Percentiles rank a stretch among this genome's conserved stretches.
These are phyloP conservation scores for Vitellaria paradoxa DNA, from an alignment of 179 eudicot genomes.

Conservation along the genomic window DNA sequence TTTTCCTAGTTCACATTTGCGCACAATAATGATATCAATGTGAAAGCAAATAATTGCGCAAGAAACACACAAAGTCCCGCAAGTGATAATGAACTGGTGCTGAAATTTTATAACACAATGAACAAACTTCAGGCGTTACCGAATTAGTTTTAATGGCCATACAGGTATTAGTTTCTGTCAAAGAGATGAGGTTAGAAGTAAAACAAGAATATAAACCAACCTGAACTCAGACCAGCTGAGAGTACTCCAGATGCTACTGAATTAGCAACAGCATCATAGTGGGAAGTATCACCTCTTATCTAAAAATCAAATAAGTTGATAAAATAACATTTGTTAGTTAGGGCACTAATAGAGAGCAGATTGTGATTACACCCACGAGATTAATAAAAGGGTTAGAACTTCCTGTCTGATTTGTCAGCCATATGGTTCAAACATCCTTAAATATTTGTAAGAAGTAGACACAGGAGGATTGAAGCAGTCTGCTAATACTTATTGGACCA, in stretches of 20 bases:
- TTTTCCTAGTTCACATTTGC: neutral
- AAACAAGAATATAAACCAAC: slow-evolving; percentile 31
- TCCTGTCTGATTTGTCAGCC: slow-evolving; percentile 5
- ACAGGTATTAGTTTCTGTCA: neutral
- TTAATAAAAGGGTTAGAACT: slow-evolving; percentile 5
- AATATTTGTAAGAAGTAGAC: neutral
- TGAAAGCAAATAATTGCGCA: neutral
- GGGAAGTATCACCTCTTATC: slow-evolving; percentile 92
- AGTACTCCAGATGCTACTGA: slow-evolving; percentile 94
- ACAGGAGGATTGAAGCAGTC: neutral
- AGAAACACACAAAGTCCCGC: slow-evolving; percentile 1
- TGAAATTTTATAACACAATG: neutral
- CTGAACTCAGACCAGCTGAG: slow-evolving; percentile 87
- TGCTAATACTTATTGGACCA: neutral
- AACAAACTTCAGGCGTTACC: neutral
- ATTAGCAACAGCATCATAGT: slow-evolving; percentile 97
- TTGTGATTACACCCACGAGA: slow-evolving; percentile 2
- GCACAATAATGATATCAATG: neutral
- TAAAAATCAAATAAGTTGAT: slow-evolving; percentile 22
- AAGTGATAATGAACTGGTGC: neutral
- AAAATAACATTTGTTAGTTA: neutral
- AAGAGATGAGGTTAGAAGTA: neutral
- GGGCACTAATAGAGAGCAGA: slow-evolving; percentile 1
- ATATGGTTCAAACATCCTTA: neutral
- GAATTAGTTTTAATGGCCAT: neutral